Evolutionary conservation across 2,329 filamentous ascomycete genomes (phyloP).

Genomic region (Penicillium glabrum): DNA sequence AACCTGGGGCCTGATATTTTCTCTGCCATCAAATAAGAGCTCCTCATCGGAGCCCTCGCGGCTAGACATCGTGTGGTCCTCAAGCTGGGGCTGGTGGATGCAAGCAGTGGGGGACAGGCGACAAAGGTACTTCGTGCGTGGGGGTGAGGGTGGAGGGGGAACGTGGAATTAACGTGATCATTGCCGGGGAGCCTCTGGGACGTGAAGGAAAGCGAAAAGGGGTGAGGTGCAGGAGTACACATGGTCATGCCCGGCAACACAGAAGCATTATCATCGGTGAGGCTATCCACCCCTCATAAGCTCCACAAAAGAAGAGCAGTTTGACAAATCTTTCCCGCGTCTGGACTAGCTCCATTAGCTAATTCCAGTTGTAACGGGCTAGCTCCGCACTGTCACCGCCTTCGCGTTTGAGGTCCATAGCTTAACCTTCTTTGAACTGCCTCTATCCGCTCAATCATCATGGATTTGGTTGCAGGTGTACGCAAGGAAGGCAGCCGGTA

Average conservation of each 20-base stretch:
- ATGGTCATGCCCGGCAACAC: constrained; percentile 15
- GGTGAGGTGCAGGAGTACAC: constrained; percentile 3
- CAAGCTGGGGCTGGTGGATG: constrained; percentile 8
- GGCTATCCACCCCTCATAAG: neutral
- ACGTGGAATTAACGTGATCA: constrained; percentile 13
- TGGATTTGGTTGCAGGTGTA: constrained; percentile 92
- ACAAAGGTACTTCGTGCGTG: constrained; percentile 5
- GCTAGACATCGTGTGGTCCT: constrained; percentile 20
- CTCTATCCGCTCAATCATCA: neutral
- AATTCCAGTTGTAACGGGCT: neutral
- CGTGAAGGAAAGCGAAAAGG: neutral
- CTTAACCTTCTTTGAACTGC: neutral
- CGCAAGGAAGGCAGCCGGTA: constrained; percentile 83
- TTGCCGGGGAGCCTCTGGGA: constrained; percentile 10
- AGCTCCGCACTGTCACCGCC: neutral
- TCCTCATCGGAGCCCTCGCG: neutral
- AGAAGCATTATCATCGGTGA: constrained; percentile 10
- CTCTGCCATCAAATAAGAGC: neutral
- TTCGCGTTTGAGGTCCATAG: neutral
- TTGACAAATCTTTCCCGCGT: neutral
- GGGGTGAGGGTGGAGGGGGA: neutral
- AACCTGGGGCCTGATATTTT: constrained; percentile 22
- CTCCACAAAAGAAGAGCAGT: neutral
- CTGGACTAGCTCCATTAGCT: neutral
- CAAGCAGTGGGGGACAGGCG: neutral